Evolutionary conservation across 352 stramenopile genomes (phyloP).

Genomic region (Pythium vanterpoolii): DNA sequence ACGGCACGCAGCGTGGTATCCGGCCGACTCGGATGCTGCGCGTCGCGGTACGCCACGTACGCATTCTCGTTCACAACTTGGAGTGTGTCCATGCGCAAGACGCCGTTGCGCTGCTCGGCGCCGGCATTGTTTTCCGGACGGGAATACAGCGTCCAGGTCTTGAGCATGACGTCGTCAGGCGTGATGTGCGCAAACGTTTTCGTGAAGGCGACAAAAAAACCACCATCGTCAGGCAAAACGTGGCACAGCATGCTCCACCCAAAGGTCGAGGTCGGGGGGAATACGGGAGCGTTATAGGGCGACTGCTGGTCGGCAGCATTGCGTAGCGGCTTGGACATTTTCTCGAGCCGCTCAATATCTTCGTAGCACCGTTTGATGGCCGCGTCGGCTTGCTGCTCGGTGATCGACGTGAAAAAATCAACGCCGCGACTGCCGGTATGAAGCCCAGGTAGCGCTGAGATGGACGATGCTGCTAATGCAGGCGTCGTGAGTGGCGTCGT

Average conservation of each 20-base stretch:
- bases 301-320: slow-evolving; percentile 3
- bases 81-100: slow-evolving; percentile 30
- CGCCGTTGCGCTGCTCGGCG: slow-evolving; percentile 10
- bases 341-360: slow-evolving; percentile 47
- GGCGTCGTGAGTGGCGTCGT: slow-evolving; percentile 29
- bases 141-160: slow-evolving; percentile 26
- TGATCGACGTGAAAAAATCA: slow-evolving; percentile 54
- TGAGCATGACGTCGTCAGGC: slow-evolving; percentile 25
- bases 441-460: too few species aligned
- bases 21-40: slow-evolving; percentile 22
- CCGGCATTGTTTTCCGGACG: slow-evolving; percentile 22
- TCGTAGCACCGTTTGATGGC: slow-evolving; percentile 56
- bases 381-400: slow-evolving; percentile 47
- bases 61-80: slow-evolving; percentile 32
- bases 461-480: slow-evolving; percentile 23
- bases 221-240: slow-evolving; percentile 24
- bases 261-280: slow-evolving; percentile 45
- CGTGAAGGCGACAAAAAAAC: slow-evolving; percentile 33
- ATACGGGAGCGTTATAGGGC: background rate
- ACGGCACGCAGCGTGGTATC: slow-evolving; percentile 35
- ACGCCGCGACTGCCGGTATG: too few species aligned
- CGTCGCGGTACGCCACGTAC: slow-evolving; percentile 31
- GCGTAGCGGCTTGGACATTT: slow-evolving; percentile 31
- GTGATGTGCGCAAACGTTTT: slow-evolving; percentile 30
- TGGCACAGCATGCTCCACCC: slow-evolving; percentile 33